Conservation (phyloP, 768 basidiomycete species). For the Botryobasidium botryosum region DNA sequence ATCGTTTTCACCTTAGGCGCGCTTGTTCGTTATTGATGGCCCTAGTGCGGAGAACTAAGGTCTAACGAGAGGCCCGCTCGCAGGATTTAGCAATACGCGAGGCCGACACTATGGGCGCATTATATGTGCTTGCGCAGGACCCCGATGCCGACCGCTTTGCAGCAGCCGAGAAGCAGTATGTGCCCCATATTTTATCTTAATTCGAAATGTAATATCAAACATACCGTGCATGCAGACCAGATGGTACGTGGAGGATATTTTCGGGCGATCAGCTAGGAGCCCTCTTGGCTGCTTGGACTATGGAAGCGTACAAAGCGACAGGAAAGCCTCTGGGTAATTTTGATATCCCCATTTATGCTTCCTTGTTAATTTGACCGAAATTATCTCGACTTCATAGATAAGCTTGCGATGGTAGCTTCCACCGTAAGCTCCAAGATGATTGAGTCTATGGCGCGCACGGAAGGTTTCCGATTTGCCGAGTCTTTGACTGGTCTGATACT, state of each 20-base stretch:
- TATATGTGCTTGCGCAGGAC: constrained; percentile 73
- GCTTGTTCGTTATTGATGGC: too few relatives aligned
- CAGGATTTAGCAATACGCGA: constrained; percentile 57
- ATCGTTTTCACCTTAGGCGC: neutral
- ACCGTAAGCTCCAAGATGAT: constrained; percentile 88
- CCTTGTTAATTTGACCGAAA: neutral
- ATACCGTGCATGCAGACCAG: constrained; percentile 17
- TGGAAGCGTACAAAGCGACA: constrained; percentile 27
- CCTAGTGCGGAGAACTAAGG: too few relatives aligned
- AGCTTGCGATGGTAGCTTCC: constrained; percentile 73
- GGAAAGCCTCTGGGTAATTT: constrained; percentile 29
- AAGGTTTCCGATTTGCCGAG: constrained; percentile 73
- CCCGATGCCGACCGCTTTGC: constrained; percentile 76
- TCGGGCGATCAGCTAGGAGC: constrained; percentile 75
- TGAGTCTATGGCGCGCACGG: constrained; percentile 49
- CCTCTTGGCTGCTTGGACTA: constrained; percentile 28
- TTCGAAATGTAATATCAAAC: neutral
- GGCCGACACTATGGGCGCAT: constrained; percentile 34
- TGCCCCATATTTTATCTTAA: neutral
- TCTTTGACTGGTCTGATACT: constrained; percentile 52
- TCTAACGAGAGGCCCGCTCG: too few relatives aligned
- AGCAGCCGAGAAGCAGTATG: constrained; percentile 52
- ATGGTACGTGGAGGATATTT: constrained; percentile 50
- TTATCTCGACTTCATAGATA: constrained; percentile 24
- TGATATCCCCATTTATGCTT: neutral